Conservation (phyloP, 2,329 filamentous ascomycete genomes). For the Thielaviopsis populi region DNA sequence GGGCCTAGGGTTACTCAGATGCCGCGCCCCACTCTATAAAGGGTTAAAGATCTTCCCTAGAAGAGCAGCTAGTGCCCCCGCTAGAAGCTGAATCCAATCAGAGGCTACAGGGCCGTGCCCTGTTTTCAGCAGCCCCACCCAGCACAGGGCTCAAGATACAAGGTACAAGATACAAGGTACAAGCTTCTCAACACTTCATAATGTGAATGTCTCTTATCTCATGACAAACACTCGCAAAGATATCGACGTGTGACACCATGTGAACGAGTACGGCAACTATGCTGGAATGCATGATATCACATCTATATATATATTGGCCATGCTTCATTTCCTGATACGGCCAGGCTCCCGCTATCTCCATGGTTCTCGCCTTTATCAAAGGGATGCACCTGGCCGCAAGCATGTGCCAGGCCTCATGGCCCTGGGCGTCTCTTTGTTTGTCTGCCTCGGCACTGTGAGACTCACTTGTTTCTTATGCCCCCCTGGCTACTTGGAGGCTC, state of each 20-base stretch:
- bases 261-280: too few species aligned
- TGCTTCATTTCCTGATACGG: too few species aligned
- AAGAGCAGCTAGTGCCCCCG: neutral
- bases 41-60: neutral
- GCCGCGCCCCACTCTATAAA: neutral
- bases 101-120: neutral
- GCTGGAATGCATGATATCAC: too few species aligned
- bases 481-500: neutral
- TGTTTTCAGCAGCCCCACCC: too few species aligned
- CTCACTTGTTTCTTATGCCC: neutral
- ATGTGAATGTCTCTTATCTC: neutral
- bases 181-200: neutral
- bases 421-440: neutral
- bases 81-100: neutral
- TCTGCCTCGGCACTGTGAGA: neutral
- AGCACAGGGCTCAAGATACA: too few species aligned
- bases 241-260: too few species aligned
- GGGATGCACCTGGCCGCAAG: neutral
- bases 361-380: too few species aligned
- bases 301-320: too few species aligned
- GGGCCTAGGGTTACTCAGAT: neutral
- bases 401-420: neutral
- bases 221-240: too few species aligned
- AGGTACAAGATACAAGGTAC: too few species aligned
- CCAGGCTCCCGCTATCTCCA: too few species aligned